phyloP scores from a whole-genome alignment of 345 rosid species.

The Physaria fendleri region DNA sequence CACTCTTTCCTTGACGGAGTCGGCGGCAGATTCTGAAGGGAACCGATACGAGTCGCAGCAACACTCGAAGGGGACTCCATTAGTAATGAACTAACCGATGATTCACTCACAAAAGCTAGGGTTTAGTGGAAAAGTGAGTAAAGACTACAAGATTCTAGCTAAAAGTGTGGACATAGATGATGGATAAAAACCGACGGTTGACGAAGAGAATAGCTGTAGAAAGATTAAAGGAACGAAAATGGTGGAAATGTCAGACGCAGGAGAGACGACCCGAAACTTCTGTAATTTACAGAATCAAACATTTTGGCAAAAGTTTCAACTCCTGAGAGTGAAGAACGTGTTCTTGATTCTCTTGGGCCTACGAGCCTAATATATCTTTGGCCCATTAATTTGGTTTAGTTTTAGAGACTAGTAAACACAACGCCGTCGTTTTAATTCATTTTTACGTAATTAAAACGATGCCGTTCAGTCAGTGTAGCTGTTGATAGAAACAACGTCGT shows the following conservation, averaged over 20 bases:
- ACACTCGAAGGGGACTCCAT: constrained; percentile 78
- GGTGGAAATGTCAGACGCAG: constrained; percentile 24
- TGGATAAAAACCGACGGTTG: background rate
- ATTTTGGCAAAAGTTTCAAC: constrained; percentile 19
- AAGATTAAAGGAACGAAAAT: constrained; percentile 6
- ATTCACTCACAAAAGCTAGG: constrained; percentile 28
- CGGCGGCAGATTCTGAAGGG: constrained; percentile 48
- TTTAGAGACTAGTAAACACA: no score
- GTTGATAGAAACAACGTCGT: constrained; percentile 1
- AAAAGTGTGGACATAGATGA: background rate
- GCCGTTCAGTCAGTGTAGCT: background rate
- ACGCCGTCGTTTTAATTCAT: no score
- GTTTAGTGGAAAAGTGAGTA: constrained; percentile 11
- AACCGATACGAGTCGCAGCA: constrained; percentile 59
- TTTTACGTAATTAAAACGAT: background rate
- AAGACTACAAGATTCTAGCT: constrained; percentile 19
- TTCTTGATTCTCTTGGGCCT: background rate
- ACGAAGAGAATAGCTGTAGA: background rate
- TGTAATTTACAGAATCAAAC: constrained; percentile 12
- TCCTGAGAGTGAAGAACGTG: background rate
- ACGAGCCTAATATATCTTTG: background rate
- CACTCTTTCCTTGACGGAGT: constrained; percentile 68
- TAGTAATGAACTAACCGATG: constrained; percentile 14
- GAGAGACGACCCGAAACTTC: background rate
- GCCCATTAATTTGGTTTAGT: background rate